Evolutionary conservation across 371 early-diverging fungal genomes (phyloP), one percentile per base, ranked within the genome.

Genomic region (Mortierella sp.): DNA sequence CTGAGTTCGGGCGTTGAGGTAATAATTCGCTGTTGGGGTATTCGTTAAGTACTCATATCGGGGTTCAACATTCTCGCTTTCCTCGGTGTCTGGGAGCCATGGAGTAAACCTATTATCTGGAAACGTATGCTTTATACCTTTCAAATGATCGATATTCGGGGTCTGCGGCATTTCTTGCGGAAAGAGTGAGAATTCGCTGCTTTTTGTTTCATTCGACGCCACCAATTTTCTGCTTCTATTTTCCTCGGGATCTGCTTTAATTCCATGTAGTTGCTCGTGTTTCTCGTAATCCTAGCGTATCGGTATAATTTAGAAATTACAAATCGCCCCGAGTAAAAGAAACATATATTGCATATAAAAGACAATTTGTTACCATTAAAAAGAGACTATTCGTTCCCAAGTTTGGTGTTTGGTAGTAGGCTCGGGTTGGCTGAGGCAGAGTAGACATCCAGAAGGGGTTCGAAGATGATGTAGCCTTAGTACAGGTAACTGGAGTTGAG

Each of bases 201-300:
- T 19, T 9, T 15, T 28, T 13, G 32, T 7, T 15, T 50, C 55
- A n/a, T 24, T 52, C 7, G 43, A 24, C 3, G 5, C 53, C 36
- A 32, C n/a, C 28, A 13, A 13, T 11, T 41, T n/a, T 38, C 43
- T 24, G 22, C 15, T 28, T 4, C n/a, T 9, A 33, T 40, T 62
- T 13, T 40, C 7, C 10, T 58, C 40, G 21, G 22, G 13, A 6
- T n/a, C 3, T 3, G 2, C 21, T 19, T 41, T 8, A 7, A 22
- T 16, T 8, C 8, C 6, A 50, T 38, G 36, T n/a, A 16, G 58
- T 11, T 50, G 58, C 10, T 60, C 62, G 19, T 68, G 63, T 22
- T 69, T 63, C n/a, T 72, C 72, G 50, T 77, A 60, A 41, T 72
- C 69, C 77, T 77, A 24, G n/a, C 28, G 10, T 43, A 21, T n/a